A percentile compares a stretch with the other conserved stretches of the same genome.
phyloP scores from a whole-genome alignment of 2,329 filamentous ascomycete genomes.

The Apiospora malaysiana region DNA sequence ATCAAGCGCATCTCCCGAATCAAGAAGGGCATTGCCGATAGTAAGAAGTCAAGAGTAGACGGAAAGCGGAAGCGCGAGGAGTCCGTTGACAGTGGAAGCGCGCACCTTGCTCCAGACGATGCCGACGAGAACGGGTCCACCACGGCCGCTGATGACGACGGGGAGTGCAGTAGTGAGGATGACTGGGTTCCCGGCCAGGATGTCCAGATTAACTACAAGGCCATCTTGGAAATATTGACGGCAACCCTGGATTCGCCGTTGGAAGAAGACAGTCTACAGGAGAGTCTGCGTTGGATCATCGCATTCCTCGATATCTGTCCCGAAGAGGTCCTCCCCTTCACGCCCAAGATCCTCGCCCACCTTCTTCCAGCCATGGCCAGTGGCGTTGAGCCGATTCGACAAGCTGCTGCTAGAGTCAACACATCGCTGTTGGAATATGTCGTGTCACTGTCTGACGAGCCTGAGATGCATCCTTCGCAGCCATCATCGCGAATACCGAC shows the following conservation, averaged over 20 bases:
- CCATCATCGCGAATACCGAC: conserved; percentile 47
- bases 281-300: conserved; percentile 93
- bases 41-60: conserved; percentile 72
- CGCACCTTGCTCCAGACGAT: conserved; percentile 62
- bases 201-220: conserved; percentile 90
- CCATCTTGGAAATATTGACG: conserved; percentile 90
- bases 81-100: conserved; percentile 71
- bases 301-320: conserved; percentile 97
- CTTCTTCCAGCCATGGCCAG: conserved; percentile 94
- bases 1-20: conserved; percentile 94
- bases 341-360: conserved; percentile 88
- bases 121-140: conserved; percentile 66
- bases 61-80: conserved; percentile 73
- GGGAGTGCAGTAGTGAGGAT: conserved; percentile 72
- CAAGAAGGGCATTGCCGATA: conserved; percentile 91
- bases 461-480: conserved; percentile 44
- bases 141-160: conserved; percentile 58
- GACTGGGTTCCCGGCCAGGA: conserved; percentile 99
- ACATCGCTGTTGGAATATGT: conserved; percentile 92
- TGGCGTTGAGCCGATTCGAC: conserved; percentile 84
- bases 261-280: conserved; percentile 90
- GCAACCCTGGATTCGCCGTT: conserved; percentile 83
- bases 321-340: conserved; percentile 93
- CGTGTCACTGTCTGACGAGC: conserved; percentile 82
- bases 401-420: conserved; percentile 89